Base-by-base conservation (phyloP, 805 yeast genomes). In the Suhomyces pyralidae region DNA sequence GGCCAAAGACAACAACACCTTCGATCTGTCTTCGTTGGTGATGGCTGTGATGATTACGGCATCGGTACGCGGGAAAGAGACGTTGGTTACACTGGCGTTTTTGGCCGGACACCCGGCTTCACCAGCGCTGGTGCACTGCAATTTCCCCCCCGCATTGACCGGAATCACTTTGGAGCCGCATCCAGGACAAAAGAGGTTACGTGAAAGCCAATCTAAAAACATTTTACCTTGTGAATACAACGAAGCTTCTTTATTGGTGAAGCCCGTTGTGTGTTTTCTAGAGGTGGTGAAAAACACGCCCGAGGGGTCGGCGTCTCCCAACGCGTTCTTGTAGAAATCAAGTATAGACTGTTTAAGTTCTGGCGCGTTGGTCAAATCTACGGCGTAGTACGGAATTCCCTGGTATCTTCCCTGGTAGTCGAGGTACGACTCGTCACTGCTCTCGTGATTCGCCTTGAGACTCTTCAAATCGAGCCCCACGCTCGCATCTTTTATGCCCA, bases 11-110 rank as follows among this genome's bases (percentile, higher is more conserved):
- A 93, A 72, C 30, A 93, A 78, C 14, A 90, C 74, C 65, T 83
- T 82, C 49, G 81, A 70, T 26, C 83, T 81, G 14, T 80, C 82
- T 9, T 74, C 60, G 60, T 86, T 85, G 19, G 89, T 78, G 12
- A 90, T 81, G 1, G 94, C 96, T 8, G 89, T 84, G 55, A 93
- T 93, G 34, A 89, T 82, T 3, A 89, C 94, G 7, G 96, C 86
- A 67, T 93, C 99, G 0, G 97, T 88, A 51, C 99, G 77, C 14
- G 99, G 99, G 74, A 90, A 93, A 19, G 90, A 82, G 19, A 89
- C 84, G 64, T 93, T 92, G 45, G 89, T 83, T 20, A 90, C 86
- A 20, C 61, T 49, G 2, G 70, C 64, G 53, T 62, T 66, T 40
- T 68, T 63, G 6, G 73, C 76, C 5, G 79, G 78, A 55, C 80